Evolutionary conservation across 306 rosid species (phyloP).

Genomic region (cucumber (Cucumis sativus)): DNA sequence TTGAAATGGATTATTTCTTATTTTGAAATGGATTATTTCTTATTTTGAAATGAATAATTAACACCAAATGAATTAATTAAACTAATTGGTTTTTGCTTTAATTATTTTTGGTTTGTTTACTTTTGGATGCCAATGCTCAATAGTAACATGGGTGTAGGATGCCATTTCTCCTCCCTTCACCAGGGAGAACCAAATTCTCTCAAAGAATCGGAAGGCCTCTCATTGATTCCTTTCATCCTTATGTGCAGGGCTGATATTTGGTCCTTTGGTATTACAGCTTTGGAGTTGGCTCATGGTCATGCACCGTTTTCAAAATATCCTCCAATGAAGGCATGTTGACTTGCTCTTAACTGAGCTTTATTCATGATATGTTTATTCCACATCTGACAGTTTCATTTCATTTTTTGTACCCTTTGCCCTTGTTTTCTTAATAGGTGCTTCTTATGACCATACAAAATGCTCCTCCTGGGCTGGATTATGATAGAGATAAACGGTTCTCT

Average conservation of each 20-base stretch:
- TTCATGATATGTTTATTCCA: not conserved
- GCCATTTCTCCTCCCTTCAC: not conserved
- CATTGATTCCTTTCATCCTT: not conserved
- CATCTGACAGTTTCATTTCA: not conserved
- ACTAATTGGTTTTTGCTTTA: not conserved
- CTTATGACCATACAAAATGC: constrained; percentile 99
- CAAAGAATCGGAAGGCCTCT: not conserved
- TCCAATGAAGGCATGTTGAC: constrained; percentile 37
- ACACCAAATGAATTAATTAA: not conserved
- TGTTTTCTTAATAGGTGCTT: constrained; percentile 51
- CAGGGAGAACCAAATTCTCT: not conserved
- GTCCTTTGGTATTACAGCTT: constrained; percentile 49
- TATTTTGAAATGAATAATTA: not conserved
- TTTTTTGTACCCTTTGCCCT: not conserved
- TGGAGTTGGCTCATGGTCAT: constrained; percentile 54
- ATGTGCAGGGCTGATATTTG: constrained; percentile 55
- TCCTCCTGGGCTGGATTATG: constrained; percentile 99
- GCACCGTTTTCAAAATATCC: constrained; percentile 48
- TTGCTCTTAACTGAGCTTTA: not conserved
- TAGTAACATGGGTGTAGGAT: not conserved
- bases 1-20: not conserved
- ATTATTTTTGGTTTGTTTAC: not conserved
- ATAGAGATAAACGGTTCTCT: constrained; percentile 90
- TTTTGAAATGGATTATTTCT: not conserved
- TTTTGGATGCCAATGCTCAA: not conserved